Percentiles rank a stretch among this genome's conserved stretches.
Evolutionary conservation across 2,329 filamentous ascomycete genomes (phyloP).

Genomic region (Xylariaceae sp.): DNA sequence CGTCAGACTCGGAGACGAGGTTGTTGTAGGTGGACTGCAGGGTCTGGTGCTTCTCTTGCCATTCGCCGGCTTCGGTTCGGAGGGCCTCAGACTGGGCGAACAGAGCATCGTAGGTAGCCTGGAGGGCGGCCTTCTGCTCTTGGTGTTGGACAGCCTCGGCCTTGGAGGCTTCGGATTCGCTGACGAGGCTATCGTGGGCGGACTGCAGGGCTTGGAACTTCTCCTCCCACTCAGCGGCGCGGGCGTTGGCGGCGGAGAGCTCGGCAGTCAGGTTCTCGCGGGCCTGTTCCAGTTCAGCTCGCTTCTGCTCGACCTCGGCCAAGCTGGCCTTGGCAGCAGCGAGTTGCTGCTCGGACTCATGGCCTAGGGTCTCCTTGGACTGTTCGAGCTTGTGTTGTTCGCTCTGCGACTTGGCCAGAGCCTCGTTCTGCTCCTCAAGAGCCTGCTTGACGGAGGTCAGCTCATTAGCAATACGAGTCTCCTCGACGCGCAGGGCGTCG

Average conservation of each 20-base stretch:
- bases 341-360: slow-evolving; percentile 24
- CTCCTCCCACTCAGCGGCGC: slow-evolving; percentile 21
- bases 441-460: slow-evolving; percentile 23
- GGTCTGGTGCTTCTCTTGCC: slow-evolving; percentile 19
- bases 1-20: slow-evolving; percentile 32
- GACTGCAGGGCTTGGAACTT: slow-evolving; percentile 24
- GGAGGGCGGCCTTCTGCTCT: slow-evolving; percentile 25
- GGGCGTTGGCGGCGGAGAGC: slow-evolving; percentile 23
- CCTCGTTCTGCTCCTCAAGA: slow-evolving; percentile 23
- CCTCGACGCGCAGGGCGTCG: slow-evolving; percentile 29
- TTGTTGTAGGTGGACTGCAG: slow-evolving; percentile 18
- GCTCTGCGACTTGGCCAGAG: slow-evolving; percentile 19
- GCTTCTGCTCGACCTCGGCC: slow-evolving; percentile 30
- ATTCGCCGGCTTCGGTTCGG: slow-evolving; percentile 20
- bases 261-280: slow-evolving; percentile 23
- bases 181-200: slow-evolving; percentile 21
- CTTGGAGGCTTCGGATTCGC: slow-evolving; percentile 25
- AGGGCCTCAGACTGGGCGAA: slow-evolving; percentile 22
- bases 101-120: slow-evolving; percentile 19
- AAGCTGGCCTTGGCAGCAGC: slow-evolving; percentile 22
- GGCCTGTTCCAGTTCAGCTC: slow-evolving; percentile 26
- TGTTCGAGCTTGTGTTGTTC: slow-evolving; percentile 18
- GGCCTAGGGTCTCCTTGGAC: slow-evolving; percentile 6
- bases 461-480: slow-evolving; percentile 25
- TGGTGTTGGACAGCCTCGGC: slow-evolving; percentile 23